These are phyloP conservation scores for Emiliania huxleyi DNA, from an alignment of 78 protist genomes.

Conservation along the genomic window DNA sequence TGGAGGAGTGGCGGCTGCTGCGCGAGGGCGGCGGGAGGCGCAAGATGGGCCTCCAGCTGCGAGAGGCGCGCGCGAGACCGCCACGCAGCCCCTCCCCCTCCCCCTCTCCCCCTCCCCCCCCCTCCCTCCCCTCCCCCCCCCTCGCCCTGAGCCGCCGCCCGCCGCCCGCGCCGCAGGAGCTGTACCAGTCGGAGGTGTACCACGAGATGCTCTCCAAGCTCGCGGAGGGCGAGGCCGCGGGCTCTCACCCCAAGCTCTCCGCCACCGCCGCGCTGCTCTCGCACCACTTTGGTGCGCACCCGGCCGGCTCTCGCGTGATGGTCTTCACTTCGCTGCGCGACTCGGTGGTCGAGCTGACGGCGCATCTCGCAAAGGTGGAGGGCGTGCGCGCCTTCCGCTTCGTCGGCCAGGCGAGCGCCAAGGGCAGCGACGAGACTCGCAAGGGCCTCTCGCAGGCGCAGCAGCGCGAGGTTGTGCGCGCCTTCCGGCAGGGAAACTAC, in stretches of 20 bases:
- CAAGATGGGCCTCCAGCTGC: background rate
- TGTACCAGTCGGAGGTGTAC: background rate
- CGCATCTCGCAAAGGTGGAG: background rate
- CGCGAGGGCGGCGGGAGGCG: background rate
- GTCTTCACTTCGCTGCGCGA: slow-evolving; percentile 22
- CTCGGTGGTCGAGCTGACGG: background rate
- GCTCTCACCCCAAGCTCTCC: background rate
- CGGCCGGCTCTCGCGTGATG: background rate
- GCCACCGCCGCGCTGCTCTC: background rate
- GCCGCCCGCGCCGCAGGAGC: background rate
- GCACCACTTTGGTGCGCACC: background rate
- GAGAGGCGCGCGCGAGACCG: background rate
- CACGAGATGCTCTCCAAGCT: background rate
- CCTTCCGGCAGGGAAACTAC: slow-evolving; percentile 70
- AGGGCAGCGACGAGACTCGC: background rate
- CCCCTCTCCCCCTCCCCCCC: background rate
- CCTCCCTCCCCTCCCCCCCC: background rate
- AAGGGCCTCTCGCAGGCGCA: slow-evolving; percentile 50
- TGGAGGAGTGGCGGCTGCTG: background rate
- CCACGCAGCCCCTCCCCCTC: background rate
- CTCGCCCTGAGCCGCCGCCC: background rate
- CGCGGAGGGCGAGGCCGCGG: background rate
- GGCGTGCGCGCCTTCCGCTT: background rate
- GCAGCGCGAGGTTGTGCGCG: slow-evolving; percentile 27
- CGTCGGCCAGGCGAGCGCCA: background rate